Conservation (phyloP, 352 stramenopile species). For the Peronospora tabacina region DNA sequence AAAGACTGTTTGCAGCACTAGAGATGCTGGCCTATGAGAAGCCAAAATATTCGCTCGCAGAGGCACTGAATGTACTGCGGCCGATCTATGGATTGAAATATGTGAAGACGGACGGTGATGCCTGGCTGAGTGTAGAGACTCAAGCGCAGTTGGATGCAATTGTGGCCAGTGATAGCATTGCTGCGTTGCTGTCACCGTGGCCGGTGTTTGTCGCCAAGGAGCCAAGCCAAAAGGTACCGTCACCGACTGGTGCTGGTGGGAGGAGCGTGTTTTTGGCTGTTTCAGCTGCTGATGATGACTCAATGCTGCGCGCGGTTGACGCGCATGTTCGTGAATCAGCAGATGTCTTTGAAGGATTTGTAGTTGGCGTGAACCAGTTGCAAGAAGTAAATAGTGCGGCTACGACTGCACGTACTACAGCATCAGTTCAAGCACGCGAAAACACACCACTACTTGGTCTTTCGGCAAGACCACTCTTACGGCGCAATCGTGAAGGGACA, state of each 20-base stretch:
- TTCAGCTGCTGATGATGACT: conserved; percentile 69
- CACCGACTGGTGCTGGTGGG: conserved; percentile 18
- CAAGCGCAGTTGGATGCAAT: conserved; percentile 57
- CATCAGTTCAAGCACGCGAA: conserved; percentile 32
- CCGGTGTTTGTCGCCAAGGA: conserved; percentile 75
- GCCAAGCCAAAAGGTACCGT: conserved; percentile 13
- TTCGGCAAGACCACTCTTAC: conserved; percentile 17
- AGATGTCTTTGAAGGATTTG: conserved; percentile 71
- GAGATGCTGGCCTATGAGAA: conserved; percentile 81
- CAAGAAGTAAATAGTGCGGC: conserved; percentile 31
- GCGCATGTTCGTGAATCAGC: conserved; percentile 36
- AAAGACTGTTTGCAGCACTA: conserved; percentile 64
- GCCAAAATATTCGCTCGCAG: conserved; percentile 74
- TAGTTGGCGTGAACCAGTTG: conserved; percentile 74
- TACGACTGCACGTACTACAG: not conserved
- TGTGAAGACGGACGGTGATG: conserved; percentile 46
- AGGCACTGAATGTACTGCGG: conserved; percentile 74
- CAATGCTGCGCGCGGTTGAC: conserved; percentile 57
- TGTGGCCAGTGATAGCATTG: conserved; percentile 47
- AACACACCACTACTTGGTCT: conserved; percentile 48
- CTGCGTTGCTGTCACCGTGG: conserved; percentile 58
- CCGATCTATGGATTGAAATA: conserved; percentile 75
- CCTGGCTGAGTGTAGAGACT: conserved; percentile 78
- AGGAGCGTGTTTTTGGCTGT: conserved; percentile 78
- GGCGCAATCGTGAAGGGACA: conserved; percentile 15